phyloP scores from a whole-genome alignment of 495 filamentous ascomycete species.

The Neurospora pannonica region DNA sequence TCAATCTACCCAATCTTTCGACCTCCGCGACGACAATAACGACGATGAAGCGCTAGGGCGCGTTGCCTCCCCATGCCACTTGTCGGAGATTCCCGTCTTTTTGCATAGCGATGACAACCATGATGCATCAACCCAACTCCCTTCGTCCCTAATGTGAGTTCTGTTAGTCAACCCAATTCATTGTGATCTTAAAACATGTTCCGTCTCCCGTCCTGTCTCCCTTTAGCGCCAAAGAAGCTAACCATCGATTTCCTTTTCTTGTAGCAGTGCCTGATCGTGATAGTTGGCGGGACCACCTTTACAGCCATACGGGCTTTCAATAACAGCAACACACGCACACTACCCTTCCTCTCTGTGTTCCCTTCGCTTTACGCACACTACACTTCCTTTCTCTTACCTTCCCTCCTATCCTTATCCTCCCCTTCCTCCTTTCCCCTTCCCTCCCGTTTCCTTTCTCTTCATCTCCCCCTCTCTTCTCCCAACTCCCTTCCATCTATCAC shows the following conservation, averaged over 20 bases:
- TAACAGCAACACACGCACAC: not conserved
- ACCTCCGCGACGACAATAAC: not conserved
- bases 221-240: not conserved
- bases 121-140: not conserved
- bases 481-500: not conserved
- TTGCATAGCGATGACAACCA: not conserved
- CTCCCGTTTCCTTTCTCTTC: not conserved
- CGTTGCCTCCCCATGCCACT: not conserved
- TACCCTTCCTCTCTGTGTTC: not conserved
- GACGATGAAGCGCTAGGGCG: not conserved
- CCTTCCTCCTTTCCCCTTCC: not conserved
- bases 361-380: not conserved
- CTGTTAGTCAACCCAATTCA: not conserved
- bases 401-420: not conserved
- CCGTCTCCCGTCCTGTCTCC: not conserved
- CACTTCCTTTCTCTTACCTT: not conserved
- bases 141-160: not conserved
- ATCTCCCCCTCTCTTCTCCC: not conserved
- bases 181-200: not conserved
- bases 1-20: not conserved
- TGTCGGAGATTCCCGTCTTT: constrained; percentile 1
- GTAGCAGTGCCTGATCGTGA: not conserved
- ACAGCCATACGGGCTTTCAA: not conserved
- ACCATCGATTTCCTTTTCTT: not conserved
- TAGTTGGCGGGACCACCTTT: not conserved